These are phyloP conservation scores for Fusarium stilboides DNA, from an alignment of 2,329 filamentous ascomycete genomes.

Conservation along the genomic window DNA sequence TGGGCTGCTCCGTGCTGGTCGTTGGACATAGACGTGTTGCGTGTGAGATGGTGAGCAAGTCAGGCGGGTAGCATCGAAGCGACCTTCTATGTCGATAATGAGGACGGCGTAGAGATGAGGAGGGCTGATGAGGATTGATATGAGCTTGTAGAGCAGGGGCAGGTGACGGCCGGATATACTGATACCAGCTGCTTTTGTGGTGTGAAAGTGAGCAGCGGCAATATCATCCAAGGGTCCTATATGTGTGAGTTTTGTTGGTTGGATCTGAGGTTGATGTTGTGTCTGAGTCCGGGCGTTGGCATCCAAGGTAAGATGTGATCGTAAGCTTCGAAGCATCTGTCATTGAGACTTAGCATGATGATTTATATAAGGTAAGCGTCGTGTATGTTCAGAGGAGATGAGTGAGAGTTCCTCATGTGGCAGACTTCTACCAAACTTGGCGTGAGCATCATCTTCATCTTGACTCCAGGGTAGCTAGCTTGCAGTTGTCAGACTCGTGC, in stretches of 20 bases:
- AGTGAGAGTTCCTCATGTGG: neutral
- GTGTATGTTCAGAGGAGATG: neutral
- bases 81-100: slow-evolving; percentile 68
- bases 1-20: slow-evolving; percentile 53
- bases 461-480: slow-evolving; percentile 3
- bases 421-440: neutral
- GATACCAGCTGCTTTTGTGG: slow-evolving; percentile 64
- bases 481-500: neutral
- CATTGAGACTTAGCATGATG: neutral
- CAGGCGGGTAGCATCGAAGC: slow-evolving; percentile 69
- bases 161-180: slow-evolving; percentile 68
- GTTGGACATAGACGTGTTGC: slow-evolving; percentile 67
- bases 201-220: slow-evolving; percentile 62
- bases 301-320: slow-evolving; percentile 47
- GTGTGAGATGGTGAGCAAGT: slow-evolving; percentile 58
- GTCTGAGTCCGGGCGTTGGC: slow-evolving; percentile 34
- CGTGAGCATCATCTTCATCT: neutral
- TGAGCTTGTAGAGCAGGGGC: slow-evolving; percentile 69
- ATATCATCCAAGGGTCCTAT: slow-evolving; percentile 65
- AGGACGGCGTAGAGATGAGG: slow-evolving; percentile 66
- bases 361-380: neutral
- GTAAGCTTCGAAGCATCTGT: slow-evolving; percentile 48
- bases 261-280: slow-evolving; percentile 35
- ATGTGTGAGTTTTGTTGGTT: slow-evolving; percentile 54
- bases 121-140: slow-evolving; percentile 65